Conservation (phyloP, 331 rosid genomes). For the Quercus lobata region DNA sequence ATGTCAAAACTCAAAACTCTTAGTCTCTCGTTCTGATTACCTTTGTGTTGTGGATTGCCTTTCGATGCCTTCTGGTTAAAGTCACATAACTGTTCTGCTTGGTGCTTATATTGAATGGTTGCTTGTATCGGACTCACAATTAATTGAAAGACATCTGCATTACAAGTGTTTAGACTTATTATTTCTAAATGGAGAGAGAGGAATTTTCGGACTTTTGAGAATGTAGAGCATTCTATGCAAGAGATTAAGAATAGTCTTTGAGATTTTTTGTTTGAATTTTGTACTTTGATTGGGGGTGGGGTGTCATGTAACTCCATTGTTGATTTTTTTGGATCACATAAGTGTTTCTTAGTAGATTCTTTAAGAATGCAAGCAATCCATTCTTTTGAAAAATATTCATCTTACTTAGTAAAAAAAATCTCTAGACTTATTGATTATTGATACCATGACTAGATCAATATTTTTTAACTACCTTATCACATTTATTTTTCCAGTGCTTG, state of each 20-base stretch:
- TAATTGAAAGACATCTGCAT: background rate
- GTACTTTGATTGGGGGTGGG: too few relatives aligned
- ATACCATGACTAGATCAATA: background rate
- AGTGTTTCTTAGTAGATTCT: too few relatives aligned
- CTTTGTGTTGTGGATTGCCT: background rate
- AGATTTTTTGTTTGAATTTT: too few relatives aligned
- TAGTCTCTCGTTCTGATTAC: background rate
- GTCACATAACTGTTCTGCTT: constrained; percentile 2
- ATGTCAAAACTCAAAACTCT: background rate
- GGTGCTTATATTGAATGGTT: constrained; percentile 13
- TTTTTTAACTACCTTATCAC: background rate
- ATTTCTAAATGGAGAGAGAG: too few relatives aligned
- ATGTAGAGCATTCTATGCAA: too few relatives aligned
- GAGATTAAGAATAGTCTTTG: too few relatives aligned
- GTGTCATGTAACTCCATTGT: too few relatives aligned
- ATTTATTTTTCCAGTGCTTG: constrained; percentile 53
- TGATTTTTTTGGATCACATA: too few relatives aligned
- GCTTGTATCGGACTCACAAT: background rate
- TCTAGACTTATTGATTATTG: background rate
- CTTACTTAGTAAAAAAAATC: too few relatives aligned
- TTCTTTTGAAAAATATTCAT: too few relatives aligned
- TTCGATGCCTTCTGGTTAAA: background rate
- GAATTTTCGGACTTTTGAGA: too few relatives aligned
- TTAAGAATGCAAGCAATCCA: too few relatives aligned
- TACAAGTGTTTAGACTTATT: background rate